Evolutionary conservation across 345 rosid species (phyloP), one percentile per base, ranked within the genome.

Genomic region (Zanthoxylum bungeanum): DNA sequence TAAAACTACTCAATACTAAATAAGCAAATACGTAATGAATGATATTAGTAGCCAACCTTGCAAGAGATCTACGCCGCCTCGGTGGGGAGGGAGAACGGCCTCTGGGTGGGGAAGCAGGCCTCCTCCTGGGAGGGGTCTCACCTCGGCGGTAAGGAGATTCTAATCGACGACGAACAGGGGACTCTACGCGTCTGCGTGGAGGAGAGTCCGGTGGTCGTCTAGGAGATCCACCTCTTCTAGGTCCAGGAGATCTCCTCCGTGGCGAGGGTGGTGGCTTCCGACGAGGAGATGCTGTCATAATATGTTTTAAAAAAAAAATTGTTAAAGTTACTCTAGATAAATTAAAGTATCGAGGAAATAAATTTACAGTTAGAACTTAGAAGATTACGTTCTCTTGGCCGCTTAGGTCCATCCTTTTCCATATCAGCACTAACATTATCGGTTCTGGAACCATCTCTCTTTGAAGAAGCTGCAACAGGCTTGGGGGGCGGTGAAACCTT

Each of bases 1-100:
- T 66, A 66, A 73, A 67, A 70, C 31, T 49, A 74, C 44, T 64
- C 11, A 12, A 39, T 31, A 24, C 12, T 36, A 25, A 68, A 34
- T 55, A 33, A 22, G 25, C 40, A 79, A 71, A 62, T 9, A 50
- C 34, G 42, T 22, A 58, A 67, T 19, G 12, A 31, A 50, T 55
- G 22, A 7, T 19, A 57, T 17, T 47, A 65, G 14, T 7, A 71
- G 76, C 76, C 64, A 73, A 92, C 98, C 98, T 92, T 59, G 84
- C 73, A 49, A 96, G 97, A 69, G 97, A 94, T 79, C 98, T 87
- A 72, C 44, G 85, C 25, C 98, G 86, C 73, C 96, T 81, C 27
- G 89, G 87, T 64, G 88, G 91, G 50, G 83, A 77, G 56, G 97
- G 95, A 52, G 93, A 89, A 44, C 92, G 97, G 27, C 90, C 97